Base-by-base conservation (phyloP, 106 monocot species). In the Narthecium ossifragum region DNA sequence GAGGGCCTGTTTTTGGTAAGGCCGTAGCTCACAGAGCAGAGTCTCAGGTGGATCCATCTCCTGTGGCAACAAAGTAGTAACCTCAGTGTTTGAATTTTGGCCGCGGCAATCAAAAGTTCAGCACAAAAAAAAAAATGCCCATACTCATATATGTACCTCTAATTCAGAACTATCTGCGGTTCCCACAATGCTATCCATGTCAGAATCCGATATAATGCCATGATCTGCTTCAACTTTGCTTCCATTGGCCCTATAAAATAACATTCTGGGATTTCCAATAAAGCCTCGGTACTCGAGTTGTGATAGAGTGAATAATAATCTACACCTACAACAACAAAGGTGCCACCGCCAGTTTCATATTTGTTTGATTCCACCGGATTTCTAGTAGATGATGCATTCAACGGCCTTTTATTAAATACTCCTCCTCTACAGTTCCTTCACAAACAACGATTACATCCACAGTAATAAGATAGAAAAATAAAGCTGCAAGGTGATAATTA, bases 1-100 rank as follows among this genome's bases (percentile, higher is more conserved):
- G 53, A 90, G 75, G 72, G 94, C 94, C 51, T 94, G 94, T 51
- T 86, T 90, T 58, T 94, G 94, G 61, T 94, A 94, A 36, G 94
- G 72, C 11, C 94, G 66, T 67, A 94, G 64, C 45, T 86, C 85
- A 60, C 94, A 86, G 20, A 57, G 60, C 66, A 94, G 33, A 53
- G 67, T 67, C 37, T 86, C 73, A 59, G 90, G 86, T 31, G 89
- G 80, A 26, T 51, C 62, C 80, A 71, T 81, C 74, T 90, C 94
- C 94, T 94, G 39, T 17, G 49, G 57, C n/a, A n/a, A n/a, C n/a
- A n/a, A n/a, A n/a, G n/a, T n/a, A n/a, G n/a, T n/a, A n/a, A n/a
- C n/a, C n/a, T n/a, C n/a, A n/a, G n/a, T n/a, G n/a, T n/a, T n/a
- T n/a, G n/a, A n/a, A n/a, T n/a, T n/a, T n/a, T n/a, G n/a, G n/a